Conservation (phyloP, 1,284 basidiomycete species). For the Cryptococcus sp. region DNA sequence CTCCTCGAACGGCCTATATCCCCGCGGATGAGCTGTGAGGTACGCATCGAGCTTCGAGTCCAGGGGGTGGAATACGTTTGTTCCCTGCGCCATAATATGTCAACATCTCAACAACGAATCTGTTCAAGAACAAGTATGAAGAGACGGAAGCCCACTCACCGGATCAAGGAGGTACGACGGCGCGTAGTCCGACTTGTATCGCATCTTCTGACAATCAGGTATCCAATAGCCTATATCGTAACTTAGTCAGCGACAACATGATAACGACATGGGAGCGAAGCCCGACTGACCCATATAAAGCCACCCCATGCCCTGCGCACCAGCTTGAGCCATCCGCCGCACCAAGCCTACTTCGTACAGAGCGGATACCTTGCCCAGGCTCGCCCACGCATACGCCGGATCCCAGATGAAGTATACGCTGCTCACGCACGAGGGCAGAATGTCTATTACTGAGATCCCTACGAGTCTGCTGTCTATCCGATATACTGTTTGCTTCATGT, state of each 20-base stretch:
- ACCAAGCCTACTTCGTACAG: conserved; percentile 74
- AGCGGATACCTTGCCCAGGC: conserved; percentile 85
- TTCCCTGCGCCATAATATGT: conserved; percentile 59
- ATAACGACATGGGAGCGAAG: neutral
- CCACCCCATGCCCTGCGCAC: conserved; percentile 63
- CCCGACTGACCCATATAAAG: conserved; percentile 76
- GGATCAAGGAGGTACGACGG: conserved; percentile 90
- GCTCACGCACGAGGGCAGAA: conserved; percentile 85
- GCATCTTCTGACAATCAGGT: conserved; percentile 90
- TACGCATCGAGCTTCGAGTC: conserved; percentile 64
- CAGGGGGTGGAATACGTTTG: conserved; percentile 73
- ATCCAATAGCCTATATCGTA: conserved; percentile 79
- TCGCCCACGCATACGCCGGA: conserved; percentile 65
- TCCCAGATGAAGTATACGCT: conserved; percentile 97
- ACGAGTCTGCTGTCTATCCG: conserved; percentile 77
- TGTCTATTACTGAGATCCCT: conserved; percentile 86
- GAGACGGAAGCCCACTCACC: conserved; percentile 54
- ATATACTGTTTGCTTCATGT: conserved; percentile 59
- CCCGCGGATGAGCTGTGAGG: conserved; percentile 60
- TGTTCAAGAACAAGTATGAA: neutral
- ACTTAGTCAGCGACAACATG: conserved; percentile 4
- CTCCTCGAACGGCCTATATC: conserved; percentile 45
- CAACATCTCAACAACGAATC: neutral
- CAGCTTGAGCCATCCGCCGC: conserved; percentile 71
- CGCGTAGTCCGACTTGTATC: conserved; percentile 88